Evolutionary conservation across 192 early-diverging fungal genomes (phyloP).

Genomic region (Piromyces finnis): DNA sequence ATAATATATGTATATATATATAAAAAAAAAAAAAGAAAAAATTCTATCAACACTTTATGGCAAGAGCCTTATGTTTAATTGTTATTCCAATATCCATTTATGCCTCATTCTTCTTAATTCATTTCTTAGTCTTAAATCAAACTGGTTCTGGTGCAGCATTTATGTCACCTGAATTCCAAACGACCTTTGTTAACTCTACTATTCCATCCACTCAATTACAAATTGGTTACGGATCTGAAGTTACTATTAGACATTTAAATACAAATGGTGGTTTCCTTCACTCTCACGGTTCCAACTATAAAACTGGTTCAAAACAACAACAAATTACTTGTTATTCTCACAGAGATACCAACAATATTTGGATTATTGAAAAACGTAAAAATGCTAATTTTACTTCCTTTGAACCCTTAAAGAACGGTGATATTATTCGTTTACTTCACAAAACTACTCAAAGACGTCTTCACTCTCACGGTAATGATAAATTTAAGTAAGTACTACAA

Average conservation of each 20-base stretch:
- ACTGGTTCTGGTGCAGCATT: slow-evolving; percentile 16
- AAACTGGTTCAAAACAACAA: slow-evolving; percentile 58
- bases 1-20: too few species aligned
- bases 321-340: slow-evolving; percentile 35
- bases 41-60: slow-evolving; percentile 19
- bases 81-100: slow-evolving; percentile 23
- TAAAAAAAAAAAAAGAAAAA: slow-evolving; percentile 2
- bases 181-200: slow-evolving; percentile 17
- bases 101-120: slow-evolving; percentile 17
- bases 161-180: slow-evolving; percentile 35
- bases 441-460: not conserved
- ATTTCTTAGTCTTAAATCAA: slow-evolving; percentile 21
- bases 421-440: not conserved
- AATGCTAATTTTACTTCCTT: not conserved
- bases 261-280: slow-evolving; percentile 63
- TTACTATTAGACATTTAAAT: slow-evolving; percentile 46
- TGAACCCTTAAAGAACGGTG: not conserved
- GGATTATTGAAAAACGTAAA: not conserved
- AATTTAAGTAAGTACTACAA: not conserved
- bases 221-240: slow-evolving; percentile 36
- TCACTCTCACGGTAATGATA: not conserved
- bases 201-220: slow-evolving; percentile 8
- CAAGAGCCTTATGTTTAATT: slow-evolving; percentile 24
- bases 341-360: not conserved
- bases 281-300: slow-evolving; percentile 45